A percentile compares a stretch with the other conserved stretches of the same genome.
Evolutionary conservation across 1,139 yeast genomes (phyloP).

Genomic region (Geotrichum bryndzae): DNA sequence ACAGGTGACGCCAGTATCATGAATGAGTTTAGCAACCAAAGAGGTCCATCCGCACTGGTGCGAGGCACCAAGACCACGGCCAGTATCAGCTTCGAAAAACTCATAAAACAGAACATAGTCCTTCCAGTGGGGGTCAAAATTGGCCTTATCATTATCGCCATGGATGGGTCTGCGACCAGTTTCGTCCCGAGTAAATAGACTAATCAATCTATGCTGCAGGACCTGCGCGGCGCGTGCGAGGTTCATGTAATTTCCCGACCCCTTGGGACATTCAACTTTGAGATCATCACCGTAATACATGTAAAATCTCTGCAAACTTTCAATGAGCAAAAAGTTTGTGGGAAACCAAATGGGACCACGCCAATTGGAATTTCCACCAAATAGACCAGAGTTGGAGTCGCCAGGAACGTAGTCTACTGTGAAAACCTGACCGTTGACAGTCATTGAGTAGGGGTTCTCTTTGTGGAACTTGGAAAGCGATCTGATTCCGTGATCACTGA

Average conservation of each 20-base stretch:
- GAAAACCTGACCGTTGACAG: constrained; percentile 75
- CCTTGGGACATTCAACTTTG: constrained; percentile 86
- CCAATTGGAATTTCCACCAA: constrained; percentile 98
- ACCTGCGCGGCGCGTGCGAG: constrained; percentile 92
- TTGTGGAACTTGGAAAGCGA: constrained; percentile 86
- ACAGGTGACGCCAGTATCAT: constrained; percentile 71
- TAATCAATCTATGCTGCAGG: constrained; percentile 80
- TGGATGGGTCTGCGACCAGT: constrained; percentile 77
- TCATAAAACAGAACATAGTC: constrained; percentile 81
- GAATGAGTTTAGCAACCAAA: constrained; percentile 86
- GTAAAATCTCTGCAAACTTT: constrained; percentile 82
- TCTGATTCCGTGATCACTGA: constrained; percentile 82
- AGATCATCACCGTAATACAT: constrained; percentile 83
- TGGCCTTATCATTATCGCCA: constrained; percentile 45
- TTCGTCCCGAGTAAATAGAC: constrained; percentile 67
- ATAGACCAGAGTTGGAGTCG: constrained; percentile 89
- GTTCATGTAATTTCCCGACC: constrained; percentile 74
- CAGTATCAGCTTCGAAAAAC: constrained; percentile 92
- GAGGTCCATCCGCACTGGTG: constrained; percentile 99
- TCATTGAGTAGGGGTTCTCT: constrained; percentile 80
- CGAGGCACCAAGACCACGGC: constrained; percentile 90
- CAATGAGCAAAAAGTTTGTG: constrained; percentile 79
- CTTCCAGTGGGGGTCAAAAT: constrained; percentile 66
- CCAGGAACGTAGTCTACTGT: constrained; percentile 81
- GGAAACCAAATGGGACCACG: constrained; percentile 99